These are phyloP conservation scores for Trichoderma afroharzianum DNA, from an alignment of 2,329 filamentous ascomycete species.

Conservation along the genomic window DNA sequence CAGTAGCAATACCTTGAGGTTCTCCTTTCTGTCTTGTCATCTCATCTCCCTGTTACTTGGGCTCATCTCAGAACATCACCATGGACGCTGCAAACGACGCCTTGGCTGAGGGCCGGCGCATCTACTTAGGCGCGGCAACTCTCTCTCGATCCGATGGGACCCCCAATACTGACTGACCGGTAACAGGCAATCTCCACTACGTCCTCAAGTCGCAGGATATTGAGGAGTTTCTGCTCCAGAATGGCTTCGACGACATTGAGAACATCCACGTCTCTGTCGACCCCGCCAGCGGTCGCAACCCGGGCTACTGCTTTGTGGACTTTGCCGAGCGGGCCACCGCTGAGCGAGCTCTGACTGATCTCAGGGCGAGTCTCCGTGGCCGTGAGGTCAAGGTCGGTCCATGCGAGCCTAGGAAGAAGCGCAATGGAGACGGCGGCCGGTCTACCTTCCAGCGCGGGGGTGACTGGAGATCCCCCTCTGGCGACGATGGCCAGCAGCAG, in stretches of 20 bases:
- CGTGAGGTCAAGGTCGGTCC: conserved; percentile 62
- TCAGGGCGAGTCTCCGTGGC: conserved; percentile 54
- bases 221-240: conserved; percentile 52
- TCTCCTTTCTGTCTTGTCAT: not conserved
- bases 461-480: conserved; percentile 35
- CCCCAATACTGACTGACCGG: conserved; percentile 13
- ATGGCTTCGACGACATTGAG: conserved; percentile 39
- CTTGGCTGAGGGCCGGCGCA: conserved; percentile 38
- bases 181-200: conserved; percentile 51
- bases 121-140: conserved; percentile 51
- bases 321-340: conserved; percentile 56
- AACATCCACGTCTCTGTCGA: conserved; percentile 67
- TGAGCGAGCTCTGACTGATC: conserved; percentile 46
- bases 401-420: conserved; percentile 52
- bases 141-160: not conserved
- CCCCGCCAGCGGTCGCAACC: conserved; percentile 64
- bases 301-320: conserved; percentile 73
- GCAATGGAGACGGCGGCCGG: conserved; percentile 20
- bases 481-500: conserved; percentile 16
- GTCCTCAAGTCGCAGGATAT: conserved; percentile 54
- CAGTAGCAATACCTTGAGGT: not conserved
- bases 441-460: conserved; percentile 41
- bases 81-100: conserved; percentile 20
- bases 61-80: not conserved
- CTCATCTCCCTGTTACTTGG: not conserved